Evolutionary conservation across 441 rosid genomes (phyloP).

Genomic region (Pelargonium citronellum): DNA sequence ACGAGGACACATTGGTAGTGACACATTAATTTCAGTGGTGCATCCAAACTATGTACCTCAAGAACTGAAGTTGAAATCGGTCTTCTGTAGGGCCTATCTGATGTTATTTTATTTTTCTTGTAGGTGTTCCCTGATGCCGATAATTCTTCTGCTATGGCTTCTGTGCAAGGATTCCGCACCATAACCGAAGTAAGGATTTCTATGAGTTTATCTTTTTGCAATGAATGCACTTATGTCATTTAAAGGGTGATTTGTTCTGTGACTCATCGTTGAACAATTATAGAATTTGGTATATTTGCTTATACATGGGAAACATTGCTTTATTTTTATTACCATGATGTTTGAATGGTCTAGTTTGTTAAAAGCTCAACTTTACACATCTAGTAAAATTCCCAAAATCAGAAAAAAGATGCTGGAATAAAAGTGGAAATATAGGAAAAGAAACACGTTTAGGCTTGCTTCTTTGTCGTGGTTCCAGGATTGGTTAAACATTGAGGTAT

Average conservation of each 20-base stretch:
- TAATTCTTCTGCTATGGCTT: constrained; percentile 43
- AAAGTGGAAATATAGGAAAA: neutral
- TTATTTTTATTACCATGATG: neutral
- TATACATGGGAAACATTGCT: neutral
- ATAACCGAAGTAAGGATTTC: constrained; percentile 40
- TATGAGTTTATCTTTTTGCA: constrained; percentile 2
- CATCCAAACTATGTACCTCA: neutral
- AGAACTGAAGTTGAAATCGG: neutral
- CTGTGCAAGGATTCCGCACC: constrained; percentile 58
- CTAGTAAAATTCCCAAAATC: neutral
- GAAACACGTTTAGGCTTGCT: neutral
- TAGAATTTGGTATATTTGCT: neutral
- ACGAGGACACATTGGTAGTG: neutral
- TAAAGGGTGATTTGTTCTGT: neutral
- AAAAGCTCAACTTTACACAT: neutral
- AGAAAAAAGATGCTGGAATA: neutral
- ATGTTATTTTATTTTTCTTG: constrained; percentile 12
- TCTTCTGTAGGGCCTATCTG: constrained; percentile 11
- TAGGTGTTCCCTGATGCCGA: constrained; percentile 52
- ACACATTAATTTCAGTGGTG: neutral
- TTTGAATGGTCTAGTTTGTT: neutral
- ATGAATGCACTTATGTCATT: constrained; percentile 6
- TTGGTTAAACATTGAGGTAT: neutral
- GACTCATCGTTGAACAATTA: neutral
- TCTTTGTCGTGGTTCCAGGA: neutral